Evolutionary conservation across 2,329 filamentous ascomycete genomes (phyloP).

Genomic region (Neurospora sp.): DNA sequence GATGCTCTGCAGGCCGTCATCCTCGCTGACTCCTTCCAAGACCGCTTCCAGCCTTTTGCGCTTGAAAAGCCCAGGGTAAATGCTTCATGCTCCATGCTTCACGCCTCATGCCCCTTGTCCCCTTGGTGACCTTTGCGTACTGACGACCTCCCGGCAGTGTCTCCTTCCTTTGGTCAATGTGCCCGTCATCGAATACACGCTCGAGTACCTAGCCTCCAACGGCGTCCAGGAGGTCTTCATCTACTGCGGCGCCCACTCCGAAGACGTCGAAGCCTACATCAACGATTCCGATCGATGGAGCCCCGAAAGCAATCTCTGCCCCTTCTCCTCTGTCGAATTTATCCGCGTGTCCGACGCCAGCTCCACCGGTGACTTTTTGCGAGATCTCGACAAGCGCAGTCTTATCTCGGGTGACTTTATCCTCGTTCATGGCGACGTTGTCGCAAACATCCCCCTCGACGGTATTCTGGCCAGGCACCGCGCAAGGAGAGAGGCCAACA

Average conservation of each 20-base stretch:
- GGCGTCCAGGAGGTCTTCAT: conserved; percentile 91
- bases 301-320: conserved; percentile 40
- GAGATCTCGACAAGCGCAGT: conserved; percentile 79
- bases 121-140: conserved; percentile 4
- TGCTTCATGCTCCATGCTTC: conserved; percentile 6
- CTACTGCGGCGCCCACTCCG: conserved; percentile 80
- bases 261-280: conserved; percentile 81
- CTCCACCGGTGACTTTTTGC: conserved; percentile 87
- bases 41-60: conserved; percentile 81
- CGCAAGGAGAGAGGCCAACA: conserved; percentile 69
- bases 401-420: conserved; percentile 86
- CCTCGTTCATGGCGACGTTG: conserved; percentile 82
- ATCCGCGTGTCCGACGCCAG: conserved; percentile 74
- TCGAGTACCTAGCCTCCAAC: conserved; percentile 91
- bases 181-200: conserved; percentile 92
- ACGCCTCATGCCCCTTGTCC: not conserved
- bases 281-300: conserved; percentile 63
- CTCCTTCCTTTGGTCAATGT: conserved; percentile 87
- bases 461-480: conserved; percentile 68
- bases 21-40: conserved; percentile 90
- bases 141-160: conserved; percentile 48
- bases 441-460: conserved; percentile 83
- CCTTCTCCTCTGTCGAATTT: conserved; percentile 74
- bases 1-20: conserved; percentile 54
- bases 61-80: conserved; percentile 77